phyloP scores from a whole-genome alignment of 2,329 filamentous ascomycete genomes.

The Neonectria hederae region DNA sequence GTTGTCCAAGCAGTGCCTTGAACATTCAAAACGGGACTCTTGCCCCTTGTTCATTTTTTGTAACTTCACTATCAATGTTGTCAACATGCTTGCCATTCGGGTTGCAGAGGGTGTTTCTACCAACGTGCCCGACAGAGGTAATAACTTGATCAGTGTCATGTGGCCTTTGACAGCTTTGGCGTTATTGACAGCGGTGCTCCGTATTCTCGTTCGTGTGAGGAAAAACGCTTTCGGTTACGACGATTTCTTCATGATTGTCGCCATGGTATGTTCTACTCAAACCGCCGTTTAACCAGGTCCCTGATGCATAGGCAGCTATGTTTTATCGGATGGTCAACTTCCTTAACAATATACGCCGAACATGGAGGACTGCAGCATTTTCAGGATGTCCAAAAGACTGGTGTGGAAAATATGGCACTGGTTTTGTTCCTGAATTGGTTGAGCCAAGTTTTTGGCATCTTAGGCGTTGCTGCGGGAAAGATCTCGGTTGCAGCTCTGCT shows the following conservation, averaged over 20 bases:
- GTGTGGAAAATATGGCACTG: neutral
- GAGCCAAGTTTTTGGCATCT: neutral
- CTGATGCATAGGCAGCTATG: conserved; percentile 14
- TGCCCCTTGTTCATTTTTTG: neutral
- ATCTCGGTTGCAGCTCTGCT: conserved; percentile 26
- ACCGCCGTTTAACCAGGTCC: too few relatives aligned
- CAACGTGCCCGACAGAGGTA: neutral
- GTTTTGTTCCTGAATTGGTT: neutral
- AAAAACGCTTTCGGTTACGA: neutral
- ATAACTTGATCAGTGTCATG: neutral
- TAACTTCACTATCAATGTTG: neutral
- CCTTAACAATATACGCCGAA: neutral
- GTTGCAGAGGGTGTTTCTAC: neutral
- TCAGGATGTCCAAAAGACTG: neutral
- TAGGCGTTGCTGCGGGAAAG: neutral
- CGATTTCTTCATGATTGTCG: neutral
- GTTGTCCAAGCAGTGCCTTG: neutral
- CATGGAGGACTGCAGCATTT: neutral
- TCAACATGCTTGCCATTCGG: neutral
- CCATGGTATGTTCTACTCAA: neutral
- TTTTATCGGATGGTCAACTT: conserved; percentile 23
- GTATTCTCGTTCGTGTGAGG: neutral
- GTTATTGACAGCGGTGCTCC: neutral
- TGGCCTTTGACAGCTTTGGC: neutral
- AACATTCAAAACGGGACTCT: neutral